Evolutionary conservation across 805 yeast species (phyloP), one percentile per base, ranked within the genome.

Genomic region (Cyberlindnera mycetangii): DNA sequence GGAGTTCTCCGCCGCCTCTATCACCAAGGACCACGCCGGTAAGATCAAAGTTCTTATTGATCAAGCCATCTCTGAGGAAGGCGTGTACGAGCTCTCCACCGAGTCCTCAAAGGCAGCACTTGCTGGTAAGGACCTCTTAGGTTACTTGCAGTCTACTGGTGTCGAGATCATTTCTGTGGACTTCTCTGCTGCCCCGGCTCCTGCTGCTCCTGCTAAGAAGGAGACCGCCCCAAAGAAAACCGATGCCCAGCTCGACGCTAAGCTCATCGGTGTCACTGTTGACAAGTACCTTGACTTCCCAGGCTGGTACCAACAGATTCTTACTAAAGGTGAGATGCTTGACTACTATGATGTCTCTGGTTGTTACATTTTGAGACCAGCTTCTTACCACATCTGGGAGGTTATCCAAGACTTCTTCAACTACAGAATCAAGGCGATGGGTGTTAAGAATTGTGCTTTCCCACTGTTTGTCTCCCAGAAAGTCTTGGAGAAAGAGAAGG

Each of bases 261-360:
- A 92, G 60, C 71, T 90, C 60, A 87, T 93, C 56, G 99, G 99
- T 68, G 92, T 93, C 65, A 93, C 98, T 37, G 95, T 86, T 41
- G 96, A 89, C 68, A 93, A 93, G 71, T 79, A 81, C 51, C 74
- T 80, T 59, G 99, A 93, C 65, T 93, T 93, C 75, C 82, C 99
- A 50, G 81, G 89, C 42, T 93, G 99, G 99, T 93, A 93, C 73
- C 90, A 90, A 59, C 99, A 93, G 74, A 84, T 95, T 48, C 77
- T 90, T 54, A 86, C 95, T 60, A 93, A 93, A 71, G 95, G 97
- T 69, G 99, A 93, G 69, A 88, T 95, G 96, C 77, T 93, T 60
- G 99, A 95, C 66, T 93, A 93, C 75, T 93, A 93, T 64, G 99
- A 95, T 64, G 98, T 93, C 41, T 89, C 97, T 41, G 99, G 99